These are phyloP conservation scores for Trichoderma sp. DNA, from an alignment of 2,329 filamentous ascomycete genomes.

Conservation along the genomic window DNA sequence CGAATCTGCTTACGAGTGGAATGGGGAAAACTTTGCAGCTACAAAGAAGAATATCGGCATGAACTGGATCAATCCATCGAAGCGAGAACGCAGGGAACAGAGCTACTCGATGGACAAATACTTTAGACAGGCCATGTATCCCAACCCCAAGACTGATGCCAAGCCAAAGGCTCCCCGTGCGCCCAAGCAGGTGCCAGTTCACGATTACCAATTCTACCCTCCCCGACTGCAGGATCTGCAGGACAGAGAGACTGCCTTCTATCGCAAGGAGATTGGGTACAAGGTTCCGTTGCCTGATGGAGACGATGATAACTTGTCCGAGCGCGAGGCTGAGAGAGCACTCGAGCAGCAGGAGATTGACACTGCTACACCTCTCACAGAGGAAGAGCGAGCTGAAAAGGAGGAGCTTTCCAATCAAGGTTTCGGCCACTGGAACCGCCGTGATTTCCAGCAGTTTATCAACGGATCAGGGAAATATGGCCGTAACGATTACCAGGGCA, in stretches of 20 bases:
- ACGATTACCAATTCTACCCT: constrained; percentile 98
- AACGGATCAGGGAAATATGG: constrained; percentile 94
- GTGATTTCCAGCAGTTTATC: constrained; percentile 97
- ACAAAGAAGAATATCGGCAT: constrained; percentile 90
- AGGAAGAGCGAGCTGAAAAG: constrained; percentile 88
- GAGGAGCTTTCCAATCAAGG: constrained; percentile 76
- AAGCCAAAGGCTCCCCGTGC: constrained; percentile 96
- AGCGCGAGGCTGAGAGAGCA: constrained; percentile 83
- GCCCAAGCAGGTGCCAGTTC: constrained; percentile 85
- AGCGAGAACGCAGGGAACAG: constrained; percentile 97
- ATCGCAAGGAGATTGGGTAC: constrained; percentile 93
- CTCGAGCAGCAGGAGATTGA: constrained; percentile 91
- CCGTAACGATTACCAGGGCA: constrained; percentile 78
- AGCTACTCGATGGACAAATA: constrained; percentile 99
- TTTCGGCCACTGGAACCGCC: constrained; percentile 92
- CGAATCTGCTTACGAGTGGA: constrained; percentile 98
- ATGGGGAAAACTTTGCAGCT: constrained; percentile 91
- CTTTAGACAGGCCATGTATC: constrained; percentile 84
- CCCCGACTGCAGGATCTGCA: constrained; percentile 80
- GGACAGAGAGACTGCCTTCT: constrained; percentile 92
- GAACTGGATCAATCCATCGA: constrained; percentile 96
- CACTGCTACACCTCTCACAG: constrained; percentile 80
- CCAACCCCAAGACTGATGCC: constrained; percentile 76
- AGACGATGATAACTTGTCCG: constrained; percentile 79
- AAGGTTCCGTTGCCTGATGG: constrained; percentile 89